These are phyloP conservation scores for Lactifluus volemus DNA, from an alignment of 768 basidiomycete genomes.

Conservation along the genomic window DNA sequence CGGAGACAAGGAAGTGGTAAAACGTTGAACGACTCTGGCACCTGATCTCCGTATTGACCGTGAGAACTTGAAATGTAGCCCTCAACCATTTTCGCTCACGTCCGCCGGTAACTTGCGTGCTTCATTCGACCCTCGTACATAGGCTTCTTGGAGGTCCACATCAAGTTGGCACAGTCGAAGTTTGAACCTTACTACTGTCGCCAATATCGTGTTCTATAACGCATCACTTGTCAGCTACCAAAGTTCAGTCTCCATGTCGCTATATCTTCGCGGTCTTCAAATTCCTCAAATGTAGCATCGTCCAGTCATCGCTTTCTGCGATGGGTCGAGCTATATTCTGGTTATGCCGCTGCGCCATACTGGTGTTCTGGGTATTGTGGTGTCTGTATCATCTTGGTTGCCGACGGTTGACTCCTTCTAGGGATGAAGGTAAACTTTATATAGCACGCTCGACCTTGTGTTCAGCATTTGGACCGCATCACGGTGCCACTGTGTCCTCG, in stretches of 20 bases:
- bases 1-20: neutral
- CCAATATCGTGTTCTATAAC: neutral
- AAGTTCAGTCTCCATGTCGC: neutral
- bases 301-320: neutral
- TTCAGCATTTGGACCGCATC: neutral
- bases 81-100: no score
- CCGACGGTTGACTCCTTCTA: neutral
- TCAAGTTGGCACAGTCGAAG: neutral
- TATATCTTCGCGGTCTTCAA: neutral
- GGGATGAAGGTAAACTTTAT: neutral
- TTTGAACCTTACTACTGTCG: neutral
- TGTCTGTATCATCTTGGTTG: neutral
- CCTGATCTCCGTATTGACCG: no score
- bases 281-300: neutral
- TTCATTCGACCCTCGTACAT: no score
- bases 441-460: neutral
- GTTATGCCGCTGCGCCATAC: neutral
- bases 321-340: neutral
- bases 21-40: no score
- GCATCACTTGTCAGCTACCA: no score
- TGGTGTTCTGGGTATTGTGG: neutral
- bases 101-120: no score
- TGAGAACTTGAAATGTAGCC: no score
- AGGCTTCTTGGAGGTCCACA: neutral
- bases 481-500: neutral